These are phyloP conservation scores for Paxillus involutus DNA, from an alignment of 768 basidiomycete genomes.

Conservation along the genomic window DNA sequence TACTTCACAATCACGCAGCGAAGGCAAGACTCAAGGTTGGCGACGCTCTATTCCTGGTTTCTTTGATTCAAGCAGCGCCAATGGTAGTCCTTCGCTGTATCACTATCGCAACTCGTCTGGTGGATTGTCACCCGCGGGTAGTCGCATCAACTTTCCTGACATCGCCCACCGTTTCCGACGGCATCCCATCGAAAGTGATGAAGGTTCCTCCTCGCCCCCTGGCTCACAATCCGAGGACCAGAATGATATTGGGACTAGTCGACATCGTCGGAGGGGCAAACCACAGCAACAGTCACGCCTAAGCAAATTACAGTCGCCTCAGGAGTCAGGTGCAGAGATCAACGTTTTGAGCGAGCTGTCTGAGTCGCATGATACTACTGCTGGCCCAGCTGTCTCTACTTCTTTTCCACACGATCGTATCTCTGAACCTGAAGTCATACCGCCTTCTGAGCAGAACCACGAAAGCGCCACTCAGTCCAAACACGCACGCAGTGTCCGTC, in stretches of 20 bases:
- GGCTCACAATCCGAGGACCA: slow-evolving; percentile 47
- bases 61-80: slow-evolving; percentile 34
- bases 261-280: slow-evolving; percentile 4
- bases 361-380: slow-evolving; percentile 1
- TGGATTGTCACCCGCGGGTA: slow-evolving; percentile 44
- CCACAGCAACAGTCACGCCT: slow-evolving; percentile 25
- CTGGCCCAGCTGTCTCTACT: slow-evolving; percentile 7
- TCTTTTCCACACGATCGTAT: neutral
- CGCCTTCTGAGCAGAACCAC: neutral
- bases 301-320: slow-evolving; percentile 20
- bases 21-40: slow-evolving; percentile 32
- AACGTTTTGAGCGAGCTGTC: slow-evolving; percentile 5
- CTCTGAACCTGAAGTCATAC: slow-evolving; percentile 6
- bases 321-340: slow-evolving; percentile 12
- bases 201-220: slow-evolving; percentile 43
- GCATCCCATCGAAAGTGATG: slow-evolving; percentile 43
- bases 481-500: neutral
- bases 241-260: slow-evolving; percentile 25
- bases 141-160: slow-evolving; percentile 40
- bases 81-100: slow-evolving; percentile 35
- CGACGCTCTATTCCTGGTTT: slow-evolving; percentile 27
- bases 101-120: slow-evolving; percentile 25
- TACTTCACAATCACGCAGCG: slow-evolving; percentile 44
- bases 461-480: neutral
- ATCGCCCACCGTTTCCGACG: slow-evolving; percentile 36